Percentiles rank a stretch among this genome's conserved stretches.
phyloP scores from a whole-genome alignment of 306 rosid species.

The Cucumis cinereus region DNA sequence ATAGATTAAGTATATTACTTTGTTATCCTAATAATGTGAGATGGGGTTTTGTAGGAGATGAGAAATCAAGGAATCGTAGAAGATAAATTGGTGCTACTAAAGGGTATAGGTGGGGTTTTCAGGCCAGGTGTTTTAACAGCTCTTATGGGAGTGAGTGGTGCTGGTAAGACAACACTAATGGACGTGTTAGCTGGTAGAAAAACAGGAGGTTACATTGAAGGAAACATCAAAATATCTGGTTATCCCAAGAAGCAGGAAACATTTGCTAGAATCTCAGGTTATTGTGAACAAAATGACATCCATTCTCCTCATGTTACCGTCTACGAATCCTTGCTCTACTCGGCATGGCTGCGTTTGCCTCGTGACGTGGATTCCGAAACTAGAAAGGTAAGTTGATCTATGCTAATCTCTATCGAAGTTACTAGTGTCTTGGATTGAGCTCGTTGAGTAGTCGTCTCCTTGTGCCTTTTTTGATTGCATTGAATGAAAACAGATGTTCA shows the following conservation, averaged over 20 bases:
- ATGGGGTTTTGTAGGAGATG: conserved; percentile 45
- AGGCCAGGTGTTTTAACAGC: conserved; percentile 94
- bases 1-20: background rate
- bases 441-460: too few relatives aligned
- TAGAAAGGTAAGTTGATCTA: conserved; percentile 30
- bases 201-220: conserved; percentile 77
- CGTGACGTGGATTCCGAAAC: conserved; percentile 29
- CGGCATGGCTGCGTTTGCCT: conserved; percentile 70
- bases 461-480: background rate
- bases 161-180: conserved; percentile 96
- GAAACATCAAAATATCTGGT: conserved; percentile 59
- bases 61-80: conserved; percentile 39
- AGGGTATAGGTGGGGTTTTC: conserved; percentile 67
- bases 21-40: background rate
- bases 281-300: conserved; percentile 86
- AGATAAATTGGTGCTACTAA: conserved; percentile 65
- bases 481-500: conserved; percentile 21
- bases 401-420: background rate
- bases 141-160: conserved; percentile 91
- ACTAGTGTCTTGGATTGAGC: background rate
- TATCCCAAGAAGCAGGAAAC: conserved; percentile 84
- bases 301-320: conserved; percentile 75
- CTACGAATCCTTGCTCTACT: conserved; percentile 55
- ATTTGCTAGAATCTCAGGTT: conserved; percentile 82
- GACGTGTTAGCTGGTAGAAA: conserved; percentile 89